These are phyloP conservation scores for Pyrus communis DNA, from an alignment of 306 rosid species.

Conservation along the genomic window DNA sequence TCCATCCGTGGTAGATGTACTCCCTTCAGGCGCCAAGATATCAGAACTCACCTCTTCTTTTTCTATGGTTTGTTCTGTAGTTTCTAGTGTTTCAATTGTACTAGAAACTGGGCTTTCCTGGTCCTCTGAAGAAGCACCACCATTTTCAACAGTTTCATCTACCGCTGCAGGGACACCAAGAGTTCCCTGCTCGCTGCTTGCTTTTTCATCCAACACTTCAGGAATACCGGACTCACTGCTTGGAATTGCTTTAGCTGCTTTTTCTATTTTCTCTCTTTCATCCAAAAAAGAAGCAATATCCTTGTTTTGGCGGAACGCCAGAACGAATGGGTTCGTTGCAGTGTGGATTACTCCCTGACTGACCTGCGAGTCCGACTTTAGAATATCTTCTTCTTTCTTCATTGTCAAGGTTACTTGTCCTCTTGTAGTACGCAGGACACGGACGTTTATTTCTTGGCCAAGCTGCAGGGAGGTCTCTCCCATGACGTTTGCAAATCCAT, in stretches of 20 bases:
- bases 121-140: conserved; percentile 22
- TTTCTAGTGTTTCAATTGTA: conserved; percentile 8
- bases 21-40: conserved; percentile 30
- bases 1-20: conserved; percentile 20
- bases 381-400: conserved; percentile 74
- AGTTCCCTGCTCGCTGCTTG: conserved; percentile 16
- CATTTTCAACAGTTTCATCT: conserved; percentile 27
- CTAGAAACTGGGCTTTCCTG: conserved; percentile 18
- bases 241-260: conserved; percentile 27
- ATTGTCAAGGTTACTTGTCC: conserved; percentile 88
- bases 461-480: conserved; percentile 64
- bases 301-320: conserved; percentile 88
- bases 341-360: conserved; percentile 45
- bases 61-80: conserved; percentile 14
- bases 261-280: conserved; percentile 55
- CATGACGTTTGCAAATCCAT: conserved; percentile 64
- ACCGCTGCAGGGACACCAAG: conserved; percentile 25
- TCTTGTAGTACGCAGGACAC: conserved; percentile 72
- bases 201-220: conserved; percentile 32
- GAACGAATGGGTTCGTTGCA: conserved; percentile 81
- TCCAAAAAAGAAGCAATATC: conserved; percentile 77
- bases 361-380: conserved; percentile 26
- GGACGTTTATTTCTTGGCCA: conserved; percentile 79
- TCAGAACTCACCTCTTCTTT: conserved; percentile 32
- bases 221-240: conserved; percentile 23